Percentiles rank a stretch among this genome's conserved stretches.
Conservation (phyloP, 2,329 filamentous ascomycete species). For the Pseudonectria foliicola region DNA sequence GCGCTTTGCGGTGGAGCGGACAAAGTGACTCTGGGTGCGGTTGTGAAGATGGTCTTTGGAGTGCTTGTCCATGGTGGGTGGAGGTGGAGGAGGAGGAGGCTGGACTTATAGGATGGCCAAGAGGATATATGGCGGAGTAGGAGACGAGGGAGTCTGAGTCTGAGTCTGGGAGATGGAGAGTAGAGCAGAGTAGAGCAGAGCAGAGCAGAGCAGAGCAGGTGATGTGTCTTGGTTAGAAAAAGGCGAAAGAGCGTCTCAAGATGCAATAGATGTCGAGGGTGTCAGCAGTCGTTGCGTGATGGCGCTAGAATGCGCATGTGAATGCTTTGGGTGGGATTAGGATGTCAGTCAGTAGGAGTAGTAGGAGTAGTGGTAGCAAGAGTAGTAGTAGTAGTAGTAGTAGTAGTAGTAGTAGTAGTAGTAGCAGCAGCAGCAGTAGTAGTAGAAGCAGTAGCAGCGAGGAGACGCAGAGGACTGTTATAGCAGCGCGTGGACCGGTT, state of each 20-base stretch:
- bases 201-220: neutral
- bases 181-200: neutral
- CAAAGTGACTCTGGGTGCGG: constrained; percentile 21
- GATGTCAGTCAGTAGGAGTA: neutral
- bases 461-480: no score
- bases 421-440: no score
- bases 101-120: neutral
- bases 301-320: constrained; percentile 8
- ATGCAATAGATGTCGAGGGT: constrained; percentile 10
- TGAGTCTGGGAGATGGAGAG: constrained; percentile 3
- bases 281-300: constrained; percentile 17
- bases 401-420: no score
- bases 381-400: no score
- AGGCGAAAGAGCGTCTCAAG: constrained; percentile 15
- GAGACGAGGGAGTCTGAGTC: neutral
- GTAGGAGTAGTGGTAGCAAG: no score
- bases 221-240: constrained; percentile 10
- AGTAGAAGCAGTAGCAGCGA: no score
- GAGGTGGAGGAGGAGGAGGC: no score
- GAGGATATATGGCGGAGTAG: constrained; percentile 5
- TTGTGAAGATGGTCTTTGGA: constrained; percentile 9
- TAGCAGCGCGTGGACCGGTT: no score
- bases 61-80: no score
- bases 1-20: constrained; percentile 27
- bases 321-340: constrained; percentile 1